Percentiles rank a stretch among this genome's conserved stretches.
phyloP scores from a whole-genome alignment of 306 rosid genomes.

The Castanospermum australe region DNA sequence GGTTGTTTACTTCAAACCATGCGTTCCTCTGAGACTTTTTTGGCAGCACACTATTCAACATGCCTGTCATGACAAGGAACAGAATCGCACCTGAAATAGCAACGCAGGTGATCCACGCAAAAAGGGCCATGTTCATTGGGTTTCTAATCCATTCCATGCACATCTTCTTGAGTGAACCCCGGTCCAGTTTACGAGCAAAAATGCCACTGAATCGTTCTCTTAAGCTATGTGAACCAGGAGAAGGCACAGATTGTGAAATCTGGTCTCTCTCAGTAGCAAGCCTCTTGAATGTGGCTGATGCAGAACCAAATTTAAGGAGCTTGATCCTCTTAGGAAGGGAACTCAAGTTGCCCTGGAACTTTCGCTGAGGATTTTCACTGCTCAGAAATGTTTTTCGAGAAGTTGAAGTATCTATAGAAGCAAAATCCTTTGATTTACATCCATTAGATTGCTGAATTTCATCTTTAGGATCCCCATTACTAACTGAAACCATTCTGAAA shows the following conservation, averaged over 20 bases:
- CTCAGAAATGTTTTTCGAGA: constrained; percentile 40
- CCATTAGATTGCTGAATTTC: constrained; percentile 55
- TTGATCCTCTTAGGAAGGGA: constrained; percentile 34
- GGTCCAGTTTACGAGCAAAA: constrained; percentile 59
- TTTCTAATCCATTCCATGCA: constrained; percentile 67
- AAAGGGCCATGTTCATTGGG: constrained; percentile 89
- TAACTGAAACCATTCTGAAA: constrained; percentile 53
- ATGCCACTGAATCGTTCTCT: constrained; percentile 51
- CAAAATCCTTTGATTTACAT: constrained; percentile 38
- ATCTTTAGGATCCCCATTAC: constrained; percentile 44
- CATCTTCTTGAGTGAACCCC: constrained; percentile 60
- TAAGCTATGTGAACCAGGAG: constrained; percentile 46
- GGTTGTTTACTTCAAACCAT: constrained; percentile 96
- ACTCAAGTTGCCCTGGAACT: constrained; percentile 21
- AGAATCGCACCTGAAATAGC: constrained; percentile 89
- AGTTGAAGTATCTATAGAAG: constrained; percentile 41
- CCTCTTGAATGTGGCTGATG: constrained; percentile 65
- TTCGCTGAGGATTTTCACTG: constrained; percentile 43
- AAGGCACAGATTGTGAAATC: constrained; percentile 60
- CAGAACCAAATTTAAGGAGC: constrained; percentile 68
- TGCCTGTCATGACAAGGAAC: constrained; percentile 94
- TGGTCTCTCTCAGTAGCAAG: constrained; percentile 60
- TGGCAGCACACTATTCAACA: constrained; percentile 64
- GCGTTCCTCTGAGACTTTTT: constrained; percentile 65
- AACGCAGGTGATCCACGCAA: constrained; percentile 67